Conservation (phyloP, 352 stramenopile species). For the Pilasporangium apinafurcum region DNA sequence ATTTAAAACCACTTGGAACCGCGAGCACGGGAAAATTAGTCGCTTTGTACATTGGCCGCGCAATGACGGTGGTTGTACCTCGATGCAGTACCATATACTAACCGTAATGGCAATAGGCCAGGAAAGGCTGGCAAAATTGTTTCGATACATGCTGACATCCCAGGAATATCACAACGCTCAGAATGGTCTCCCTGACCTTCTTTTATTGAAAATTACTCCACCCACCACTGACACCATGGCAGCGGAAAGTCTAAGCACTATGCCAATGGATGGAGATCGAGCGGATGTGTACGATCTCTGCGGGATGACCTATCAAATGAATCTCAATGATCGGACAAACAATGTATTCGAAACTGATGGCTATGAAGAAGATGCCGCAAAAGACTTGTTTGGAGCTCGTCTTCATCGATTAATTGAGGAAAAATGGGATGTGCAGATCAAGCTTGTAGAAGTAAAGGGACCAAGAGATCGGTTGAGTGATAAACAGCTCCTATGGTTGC, state of each 20-base stretch:
- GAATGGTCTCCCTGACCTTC: constrained; percentile 66
- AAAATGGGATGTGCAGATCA: constrained; percentile 21
- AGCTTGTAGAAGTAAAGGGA: constrained; percentile 85
- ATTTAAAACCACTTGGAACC: constrained; percentile 27
- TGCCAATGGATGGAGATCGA: constrained; percentile 20
- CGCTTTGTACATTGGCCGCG: constrained; percentile 61
- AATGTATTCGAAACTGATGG: neutral
- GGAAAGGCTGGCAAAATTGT: constrained; percentile 25
- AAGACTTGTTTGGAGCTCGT: constrained; percentile 9
- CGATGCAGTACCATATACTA: constrained; percentile 46
- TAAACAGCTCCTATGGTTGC: constrained; percentile 77
- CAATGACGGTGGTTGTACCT: constrained; percentile 10
- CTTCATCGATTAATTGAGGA: constrained; percentile 7
- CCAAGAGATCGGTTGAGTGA: constrained; percentile 78
- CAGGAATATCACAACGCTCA: constrained; percentile 62
- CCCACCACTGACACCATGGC: neutral
- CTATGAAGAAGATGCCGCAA: constrained; percentile 7
- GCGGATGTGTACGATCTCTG: constrained; percentile 49
- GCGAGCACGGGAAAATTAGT: constrained; percentile 42
- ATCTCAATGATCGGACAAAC: constrained; percentile 14
- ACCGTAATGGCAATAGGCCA: constrained; percentile 37
- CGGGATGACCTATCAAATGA: constrained; percentile 43
- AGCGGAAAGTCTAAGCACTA: too few relatives aligned
- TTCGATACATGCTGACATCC: constrained; percentile 66
- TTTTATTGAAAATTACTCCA: constrained; percentile 34